Evolutionary conservation across 768 basidiomycete genomes (phyloP).

Genomic region (Termitomyces titanicus): DNA sequence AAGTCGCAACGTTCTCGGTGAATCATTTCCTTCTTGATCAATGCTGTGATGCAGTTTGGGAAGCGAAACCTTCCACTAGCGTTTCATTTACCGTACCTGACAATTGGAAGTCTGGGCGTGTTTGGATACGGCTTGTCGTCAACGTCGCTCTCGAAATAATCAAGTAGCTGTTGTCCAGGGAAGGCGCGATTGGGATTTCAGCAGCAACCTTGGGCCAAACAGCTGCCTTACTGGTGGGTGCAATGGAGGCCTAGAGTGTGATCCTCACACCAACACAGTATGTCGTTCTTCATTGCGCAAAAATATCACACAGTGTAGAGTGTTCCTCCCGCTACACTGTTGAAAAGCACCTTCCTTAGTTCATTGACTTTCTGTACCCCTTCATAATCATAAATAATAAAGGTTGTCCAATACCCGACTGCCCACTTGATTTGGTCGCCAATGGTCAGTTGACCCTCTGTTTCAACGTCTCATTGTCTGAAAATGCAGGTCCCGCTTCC

Average conservation of each 20-base stretch:
- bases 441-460: slow-evolving; percentile 32
- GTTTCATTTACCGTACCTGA: slow-evolving; percentile 40
- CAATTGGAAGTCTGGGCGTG: slow-evolving; percentile 64
- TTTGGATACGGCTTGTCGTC: slow-evolving; percentile 35
- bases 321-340: slow-evolving; percentile 63
- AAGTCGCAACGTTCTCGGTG: no score
- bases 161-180: slow-evolving; percentile 34
- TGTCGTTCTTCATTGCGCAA: slow-evolving; percentile 2
- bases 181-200: slow-evolving; percentile 62
- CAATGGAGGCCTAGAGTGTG: slow-evolving; percentile 65
- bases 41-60: not conserved
- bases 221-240: slow-evolving; percentile 65
- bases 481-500: slow-evolving; percentile 33
- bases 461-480: not conserved
- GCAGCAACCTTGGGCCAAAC: slow-evolving; percentile 40
- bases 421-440: slow-evolving; percentile 49
- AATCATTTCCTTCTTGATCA: no score
- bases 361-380: not conserved
- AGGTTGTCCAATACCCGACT: slow-evolving; percentile 44
- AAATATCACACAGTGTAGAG: slow-evolving; percentile 29
- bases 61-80: not conserved
- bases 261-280: slow-evolving; percentile 47
- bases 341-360: no score
- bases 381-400: slow-evolving; percentile 41
- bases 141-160: not conserved